Evolutionary conservation across 176 grass and related monocot species (phyloP).

Genomic region (Dactylis glomerata): DNA sequence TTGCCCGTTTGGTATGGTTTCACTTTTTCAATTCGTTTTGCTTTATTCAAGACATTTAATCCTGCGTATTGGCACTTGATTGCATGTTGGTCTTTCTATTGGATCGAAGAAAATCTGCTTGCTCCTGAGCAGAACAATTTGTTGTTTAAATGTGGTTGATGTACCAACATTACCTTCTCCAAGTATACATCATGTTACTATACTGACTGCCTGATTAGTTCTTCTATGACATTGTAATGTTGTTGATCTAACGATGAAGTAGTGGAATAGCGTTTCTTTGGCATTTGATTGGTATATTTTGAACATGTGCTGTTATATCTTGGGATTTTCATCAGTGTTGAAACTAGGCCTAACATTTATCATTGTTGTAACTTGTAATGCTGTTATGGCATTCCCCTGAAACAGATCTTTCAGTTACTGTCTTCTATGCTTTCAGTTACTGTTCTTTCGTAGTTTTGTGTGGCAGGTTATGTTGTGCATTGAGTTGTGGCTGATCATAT

Average conservation of each 20-base stretch:
- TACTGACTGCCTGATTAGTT: not conserved
- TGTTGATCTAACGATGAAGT: not conserved
- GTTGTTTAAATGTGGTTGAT: conserved; percentile 4
- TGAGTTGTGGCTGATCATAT: not conserved
- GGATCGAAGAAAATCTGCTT: not conserved
- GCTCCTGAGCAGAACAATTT: not conserved
- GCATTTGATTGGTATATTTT: not conserved
- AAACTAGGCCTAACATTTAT: not conserved
- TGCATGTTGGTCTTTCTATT: not conserved
- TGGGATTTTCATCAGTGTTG: not conserved
- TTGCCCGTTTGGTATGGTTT: not conserved
- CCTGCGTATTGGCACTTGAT: conserved; percentile 10
- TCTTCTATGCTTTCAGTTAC: not conserved
- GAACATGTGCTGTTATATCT: not conserved
- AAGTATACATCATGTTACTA: not conserved
- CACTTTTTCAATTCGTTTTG: conserved; percentile 13
- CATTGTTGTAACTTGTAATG: not conserved
- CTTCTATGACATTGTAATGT: not conserved
- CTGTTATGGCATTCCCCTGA: not conserved
- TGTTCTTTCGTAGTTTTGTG: not conserved
- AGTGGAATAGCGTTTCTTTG: not conserved
- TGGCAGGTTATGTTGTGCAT: not conserved
- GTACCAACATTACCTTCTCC: not conserved
- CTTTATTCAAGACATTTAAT: conserved; percentile 9
- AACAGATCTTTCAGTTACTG: not conserved